Evolutionary conservation across 306 rosid genomes (phyloP).

Genomic region (Senna tora): DNA sequence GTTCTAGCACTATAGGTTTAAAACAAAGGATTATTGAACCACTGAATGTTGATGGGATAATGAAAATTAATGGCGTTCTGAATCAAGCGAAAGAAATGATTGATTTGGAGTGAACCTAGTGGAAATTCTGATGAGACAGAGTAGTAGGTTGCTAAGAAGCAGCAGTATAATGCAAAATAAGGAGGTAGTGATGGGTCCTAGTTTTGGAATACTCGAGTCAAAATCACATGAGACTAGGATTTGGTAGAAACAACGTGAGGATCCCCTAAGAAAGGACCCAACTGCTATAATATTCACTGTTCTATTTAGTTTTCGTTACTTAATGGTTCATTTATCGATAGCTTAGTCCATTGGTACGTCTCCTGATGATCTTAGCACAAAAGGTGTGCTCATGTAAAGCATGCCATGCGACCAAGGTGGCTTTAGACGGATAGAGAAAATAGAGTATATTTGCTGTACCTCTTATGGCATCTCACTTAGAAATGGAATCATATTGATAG

Average conservation of each 20-base stretch:
- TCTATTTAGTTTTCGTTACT: neutral
- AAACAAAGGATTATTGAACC: neutral
- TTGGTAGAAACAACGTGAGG: neutral
- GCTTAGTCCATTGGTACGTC: neutral
- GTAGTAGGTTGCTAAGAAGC: slow-evolving; percentile 15
- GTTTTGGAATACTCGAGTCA: neutral
- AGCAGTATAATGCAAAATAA: slow-evolving; percentile 14
- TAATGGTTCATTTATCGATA: neutral
- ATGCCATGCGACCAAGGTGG: too few species aligned
- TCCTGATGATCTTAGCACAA: neutral
- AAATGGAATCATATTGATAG: slow-evolving; percentile 13
- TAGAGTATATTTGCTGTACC: too few species aligned
- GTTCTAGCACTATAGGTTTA: neutral
- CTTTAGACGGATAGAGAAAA: too few species aligned
- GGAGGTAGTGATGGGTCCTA: neutral
- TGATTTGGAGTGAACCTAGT: slow-evolving; percentile 11
- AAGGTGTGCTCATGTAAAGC: too few species aligned
- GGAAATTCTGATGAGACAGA: slow-evolving; percentile 30
- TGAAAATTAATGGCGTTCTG: neutral
- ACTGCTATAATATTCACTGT: neutral
- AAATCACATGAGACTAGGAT: neutral
- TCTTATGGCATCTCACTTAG: neutral
- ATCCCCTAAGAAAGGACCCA: neutral
- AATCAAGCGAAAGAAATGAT: slow-evolving; percentile 18
- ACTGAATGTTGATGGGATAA: neutral